These are phyloP conservation scores for Urtica urens DNA, from an alignment of 306 rosid genomes.

Conservation along the genomic window DNA sequence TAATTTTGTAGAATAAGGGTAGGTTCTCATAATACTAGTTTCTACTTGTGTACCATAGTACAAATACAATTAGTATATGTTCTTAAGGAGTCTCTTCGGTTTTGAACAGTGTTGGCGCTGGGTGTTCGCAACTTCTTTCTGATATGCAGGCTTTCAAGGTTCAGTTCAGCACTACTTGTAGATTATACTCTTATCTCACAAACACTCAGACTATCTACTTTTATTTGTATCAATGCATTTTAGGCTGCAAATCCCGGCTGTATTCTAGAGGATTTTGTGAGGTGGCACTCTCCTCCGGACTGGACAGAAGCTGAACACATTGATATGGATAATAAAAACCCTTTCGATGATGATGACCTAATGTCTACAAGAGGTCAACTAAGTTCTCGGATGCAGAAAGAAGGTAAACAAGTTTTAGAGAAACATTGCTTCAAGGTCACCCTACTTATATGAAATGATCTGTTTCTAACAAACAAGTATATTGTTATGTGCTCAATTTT, in stretches of 20 bases:
- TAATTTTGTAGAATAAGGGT: background rate
- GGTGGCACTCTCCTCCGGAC: conserved; percentile 99
- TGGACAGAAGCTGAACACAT: conserved; percentile 64
- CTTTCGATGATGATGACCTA: conserved; percentile 32
- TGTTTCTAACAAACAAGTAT: background rate
- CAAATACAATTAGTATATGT: no score
- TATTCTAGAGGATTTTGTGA: conserved; percentile 93
- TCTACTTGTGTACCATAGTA: background rate
- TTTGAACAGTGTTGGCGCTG: conserved; percentile 92
- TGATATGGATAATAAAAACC: conserved; percentile 38
- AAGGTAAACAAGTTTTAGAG: conserved; percentile 41
- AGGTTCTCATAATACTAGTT: no score
- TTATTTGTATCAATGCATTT: conserved; percentile 14
- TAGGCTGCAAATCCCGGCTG: conserved; percentile 99
- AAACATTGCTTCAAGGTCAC: no score
- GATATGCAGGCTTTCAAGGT: conserved; percentile 99
- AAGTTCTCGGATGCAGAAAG: conserved; percentile 94
- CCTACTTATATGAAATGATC: no score
- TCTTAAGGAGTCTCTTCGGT: conserved; percentile 15
- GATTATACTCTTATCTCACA: background rate
- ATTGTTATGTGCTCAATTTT: background rate
- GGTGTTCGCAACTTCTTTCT: conserved; percentile 96
- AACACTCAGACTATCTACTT: conserved; percentile 16
- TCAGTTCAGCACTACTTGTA: background rate
- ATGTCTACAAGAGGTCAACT: conserved; percentile 57